phyloP scores from a whole-genome alignment of 768 basidiomycete genomes.

The Russula vinacea region DNA sequence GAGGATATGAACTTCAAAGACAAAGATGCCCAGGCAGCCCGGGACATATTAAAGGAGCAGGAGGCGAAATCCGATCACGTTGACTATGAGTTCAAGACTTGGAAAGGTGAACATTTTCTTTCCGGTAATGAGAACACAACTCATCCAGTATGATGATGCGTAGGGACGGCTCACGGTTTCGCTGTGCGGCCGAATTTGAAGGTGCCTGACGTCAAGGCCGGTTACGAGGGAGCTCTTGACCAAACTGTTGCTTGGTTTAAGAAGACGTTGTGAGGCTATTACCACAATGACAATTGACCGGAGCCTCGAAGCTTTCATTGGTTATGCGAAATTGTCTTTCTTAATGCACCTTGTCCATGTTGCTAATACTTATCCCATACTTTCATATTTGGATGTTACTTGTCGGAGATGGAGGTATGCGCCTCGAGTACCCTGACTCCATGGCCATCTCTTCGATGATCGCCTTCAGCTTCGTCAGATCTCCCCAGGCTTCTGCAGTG shows the following conservation, averaged over 20 bases:
- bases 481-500: not conserved
- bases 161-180: conserved; percentile 50
- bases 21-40: conserved; percentile 33
- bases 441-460: not conserved
- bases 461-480: not conserved
- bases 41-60: conserved; percentile 36
- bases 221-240: conserved; percentile 45
- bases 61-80: conserved; percentile 34
- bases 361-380: not conserved
- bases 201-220: conserved; percentile 44
- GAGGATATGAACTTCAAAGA: conserved; percentile 38
- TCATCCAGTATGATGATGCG: conserved; percentile 13
- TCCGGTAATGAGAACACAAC: not conserved
- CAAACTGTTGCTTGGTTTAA: conserved; percentile 44
- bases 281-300: not conserved
- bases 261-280: conserved; percentile 37
- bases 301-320: not conserved
- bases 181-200: conserved; percentile 46
- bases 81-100: conserved; percentile 40
- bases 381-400: not conserved
- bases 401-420: not conserved
- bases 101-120: conserved; percentile 35
- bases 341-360: not conserved
- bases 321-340: not conserved
- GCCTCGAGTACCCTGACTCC: not conserved